Percentiles rank a stretch among this genome's conserved stretches.
phyloP scores from a whole-genome alignment of 139 green algal species.

The Chlorella sp. region DNA sequence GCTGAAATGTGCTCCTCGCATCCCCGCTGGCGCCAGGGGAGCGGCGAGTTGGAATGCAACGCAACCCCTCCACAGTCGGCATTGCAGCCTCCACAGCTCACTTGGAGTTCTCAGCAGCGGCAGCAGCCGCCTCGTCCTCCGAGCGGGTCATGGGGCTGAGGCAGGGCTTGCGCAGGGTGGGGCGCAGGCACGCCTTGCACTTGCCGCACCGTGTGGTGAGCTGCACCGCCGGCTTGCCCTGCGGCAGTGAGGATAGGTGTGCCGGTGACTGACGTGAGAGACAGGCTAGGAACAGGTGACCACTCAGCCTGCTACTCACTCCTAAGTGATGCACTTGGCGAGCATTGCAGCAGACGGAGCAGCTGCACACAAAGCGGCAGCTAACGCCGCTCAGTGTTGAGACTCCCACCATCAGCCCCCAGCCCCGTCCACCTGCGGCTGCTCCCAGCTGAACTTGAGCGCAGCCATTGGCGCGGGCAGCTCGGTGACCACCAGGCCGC shows the following conservation, averaged over 20 bases:
- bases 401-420: not conserved
- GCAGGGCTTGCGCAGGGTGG: slow-evolving; percentile 57
- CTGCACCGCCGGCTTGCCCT: slow-evolving; percentile 33
- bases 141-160: slow-evolving; percentile 38
- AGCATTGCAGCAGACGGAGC: no score
- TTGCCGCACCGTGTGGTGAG: slow-evolving; percentile 45
- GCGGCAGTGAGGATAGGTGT: not conserved
- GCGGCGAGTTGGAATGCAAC: no score
- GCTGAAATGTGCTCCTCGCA: not conserved
- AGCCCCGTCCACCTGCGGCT: not conserved
- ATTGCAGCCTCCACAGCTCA: slow-evolving; percentile 4
- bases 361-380: not conserved
- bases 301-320: no score
- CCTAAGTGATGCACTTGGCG: no score
- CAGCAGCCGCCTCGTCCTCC: not conserved
- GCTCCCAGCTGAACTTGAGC: slow-evolving; percentile 49
- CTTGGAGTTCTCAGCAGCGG: not conserved
- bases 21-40: no score
- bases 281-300: no score
- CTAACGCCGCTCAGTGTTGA: no score
- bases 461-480: slow-evolving; percentile 53
- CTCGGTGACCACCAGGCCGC: slow-evolving; percentile 38
- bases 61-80: no score
- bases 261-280: no score
- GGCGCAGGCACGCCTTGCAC: slow-evolving; percentile 55